Base-by-base conservation (phyloP, 192 early-diverging fungal species). In the Backusella westeae region DNA sequence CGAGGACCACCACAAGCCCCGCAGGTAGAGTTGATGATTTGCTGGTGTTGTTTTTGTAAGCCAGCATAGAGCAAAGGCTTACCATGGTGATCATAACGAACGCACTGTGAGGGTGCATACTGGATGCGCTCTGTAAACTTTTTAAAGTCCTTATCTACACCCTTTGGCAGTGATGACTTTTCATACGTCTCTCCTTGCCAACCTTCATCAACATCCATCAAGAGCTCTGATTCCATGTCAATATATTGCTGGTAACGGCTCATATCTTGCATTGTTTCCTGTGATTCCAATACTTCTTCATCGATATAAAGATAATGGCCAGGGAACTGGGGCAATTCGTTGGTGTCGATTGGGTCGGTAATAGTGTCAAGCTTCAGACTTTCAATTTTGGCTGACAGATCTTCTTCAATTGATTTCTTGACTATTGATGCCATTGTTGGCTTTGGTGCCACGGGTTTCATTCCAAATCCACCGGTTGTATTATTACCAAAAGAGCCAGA, bases 121-220 rank as follows among this genome's bases (percentile, higher is more conserved):
- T 85, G 84, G 3, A 94, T 92, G 0, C 89, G 80, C 34, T 91
- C 87, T n/a, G 87, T 85, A 76, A 98, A 98, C 53, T 87, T 87
- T 53, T 94, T 89, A 78, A 98, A 96, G 0, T 92, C 87, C 56
- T 91, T 92, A 74, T 95, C 94, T 12, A 90, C 90, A 38, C 93
- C 91, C 73, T 89, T 89, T 32, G 94, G 92, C 7, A 91, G 78
- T 0, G 78, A 39, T 23, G 86, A 75, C 34, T 92, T 94, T 84
- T 98, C 96, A 77, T 98, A 98, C 5, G 85, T 83, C 69, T 98
- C 96, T 19, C 90, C 93, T 19, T 84, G 81, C 94, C 96, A 97
- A 4, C 78, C 77, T 1, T 73, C 84, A 34, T 83, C 80, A 26
- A 74, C 46, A 23, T 81, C 66, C 41, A 81, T 73, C 65, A 85